These are phyloP conservation scores for Magnolia sinica DNA, from an alignment of 164 flowering plant species.

Conservation along the genomic window DNA sequence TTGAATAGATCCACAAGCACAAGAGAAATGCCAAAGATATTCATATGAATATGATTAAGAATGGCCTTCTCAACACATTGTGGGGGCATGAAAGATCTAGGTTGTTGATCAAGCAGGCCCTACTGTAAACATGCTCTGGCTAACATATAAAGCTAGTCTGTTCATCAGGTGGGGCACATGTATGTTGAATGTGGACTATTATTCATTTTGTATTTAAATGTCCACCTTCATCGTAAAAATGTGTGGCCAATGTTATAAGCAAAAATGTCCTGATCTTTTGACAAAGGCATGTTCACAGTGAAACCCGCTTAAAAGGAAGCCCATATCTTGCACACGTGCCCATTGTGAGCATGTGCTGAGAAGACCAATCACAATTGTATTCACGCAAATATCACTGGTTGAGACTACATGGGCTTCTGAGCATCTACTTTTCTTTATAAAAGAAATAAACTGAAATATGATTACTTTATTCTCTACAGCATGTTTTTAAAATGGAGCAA, in stretches of 20 bases:
- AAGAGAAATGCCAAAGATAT: background rate
- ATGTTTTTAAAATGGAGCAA: slow-evolving; percentile 90
- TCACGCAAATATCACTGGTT: background rate
- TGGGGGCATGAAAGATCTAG: background rate
- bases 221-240: background rate
- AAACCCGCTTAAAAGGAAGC: background rate
- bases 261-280: background rate
- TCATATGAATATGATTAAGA: background rate
- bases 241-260: no score
- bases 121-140: background rate
- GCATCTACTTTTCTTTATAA: no score
- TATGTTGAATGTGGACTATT: background rate
- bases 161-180: background rate
- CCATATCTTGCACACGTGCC: no score
- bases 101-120: background rate
- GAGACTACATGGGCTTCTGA: background rate
- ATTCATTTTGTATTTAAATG: no score
- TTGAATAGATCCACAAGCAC: background rate
- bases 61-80: background rate
- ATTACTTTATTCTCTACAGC: slow-evolving; percentile 37
- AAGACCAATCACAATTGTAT: no score
- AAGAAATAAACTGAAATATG: background rate
- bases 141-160: no score
- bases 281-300: background rate
- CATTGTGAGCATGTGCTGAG: no score